A percentile compares a stretch with the other conserved stretches of the same genome.
These are phyloP conservation scores for Penicillium sp. DNA, from an alignment of 2,329 filamentous ascomycete species.

Conservation along the genomic window DNA sequence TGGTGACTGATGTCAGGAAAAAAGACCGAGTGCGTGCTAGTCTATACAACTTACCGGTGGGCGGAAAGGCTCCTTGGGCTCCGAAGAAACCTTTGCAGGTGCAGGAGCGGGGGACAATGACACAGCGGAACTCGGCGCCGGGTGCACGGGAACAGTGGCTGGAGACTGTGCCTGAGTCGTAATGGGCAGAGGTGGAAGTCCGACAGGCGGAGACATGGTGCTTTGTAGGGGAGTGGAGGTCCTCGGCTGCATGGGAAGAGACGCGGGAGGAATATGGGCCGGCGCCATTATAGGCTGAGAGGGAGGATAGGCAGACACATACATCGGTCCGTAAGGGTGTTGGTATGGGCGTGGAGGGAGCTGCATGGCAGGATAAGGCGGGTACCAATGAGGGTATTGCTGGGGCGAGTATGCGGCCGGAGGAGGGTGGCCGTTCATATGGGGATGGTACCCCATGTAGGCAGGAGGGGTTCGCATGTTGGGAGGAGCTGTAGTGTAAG, in stretches of 20 bases:
- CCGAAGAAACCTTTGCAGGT: too few relatives aligned
- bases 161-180: too few relatives aligned
- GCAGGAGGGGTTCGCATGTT: constrained; percentile 51
- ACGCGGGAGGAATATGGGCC: constrained; percentile 29
- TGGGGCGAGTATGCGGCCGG: constrained; percentile 39
- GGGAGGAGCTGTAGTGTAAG: constrained; percentile 38
- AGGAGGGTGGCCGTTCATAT: constrained; percentile 47
- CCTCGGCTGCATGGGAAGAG: constrained; percentile 31
- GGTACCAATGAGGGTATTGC: constrained; percentile 42
- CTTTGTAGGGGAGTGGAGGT: constrained; percentile 34
- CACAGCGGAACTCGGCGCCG: constrained; percentile 26
- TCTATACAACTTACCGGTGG: constrained; percentile 39
- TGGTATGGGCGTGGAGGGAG: constrained; percentile 35
- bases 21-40: too few relatives aligned
- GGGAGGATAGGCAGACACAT: constrained; percentile 38
- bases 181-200: constrained; percentile 20
- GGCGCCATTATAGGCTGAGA: constrained; percentile 35
- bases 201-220: constrained; percentile 30
- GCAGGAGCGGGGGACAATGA: too few relatives aligned
- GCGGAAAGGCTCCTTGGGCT: constrained; percentile 40
- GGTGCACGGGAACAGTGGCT: constrained; percentile 22
- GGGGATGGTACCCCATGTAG: constrained; percentile 53
- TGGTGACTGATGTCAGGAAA: too few relatives aligned
- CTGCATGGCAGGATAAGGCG: constrained; percentile 35
- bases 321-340: constrained; percentile 35